Percentiles rank a stretch among this genome's conserved stretches.
phyloP scores from a whole-genome alignment of 2,329 filamentous ascomycete genomes.

The Colletotrichum lini region DNA sequence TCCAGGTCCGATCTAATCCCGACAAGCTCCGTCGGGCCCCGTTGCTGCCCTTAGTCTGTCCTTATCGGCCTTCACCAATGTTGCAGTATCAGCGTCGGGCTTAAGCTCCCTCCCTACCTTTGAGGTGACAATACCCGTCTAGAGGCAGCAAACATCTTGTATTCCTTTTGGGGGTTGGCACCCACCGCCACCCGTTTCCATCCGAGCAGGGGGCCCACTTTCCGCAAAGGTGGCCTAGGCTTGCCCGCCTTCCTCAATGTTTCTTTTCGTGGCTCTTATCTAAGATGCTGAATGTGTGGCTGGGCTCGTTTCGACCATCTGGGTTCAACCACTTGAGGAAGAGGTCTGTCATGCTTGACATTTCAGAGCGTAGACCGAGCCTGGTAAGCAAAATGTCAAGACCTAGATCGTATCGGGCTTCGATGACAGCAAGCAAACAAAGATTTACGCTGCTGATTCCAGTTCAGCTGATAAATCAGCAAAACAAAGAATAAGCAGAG shows the following conservation, averaged over 20 bases:
- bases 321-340: neutral
- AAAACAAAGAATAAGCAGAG: neutral
- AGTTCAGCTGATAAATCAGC: neutral
- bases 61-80: slow-evolving; percentile 3
- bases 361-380: neutral
- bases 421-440: neutral
- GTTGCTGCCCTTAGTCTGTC: neutral
- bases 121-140: neutral
- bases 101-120: neutral
- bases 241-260: neutral
- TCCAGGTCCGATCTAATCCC: slow-evolving; percentile 28
- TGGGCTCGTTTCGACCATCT: neutral
- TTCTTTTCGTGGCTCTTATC: neutral
- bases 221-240: neutral
- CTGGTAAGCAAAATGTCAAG: no score
- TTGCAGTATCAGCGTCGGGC: slow-evolving; percentile 9
- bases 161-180: neutral
- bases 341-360: neutral
- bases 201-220: slow-evolving; percentile 19
- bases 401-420: neutral
- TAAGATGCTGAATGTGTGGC: slow-evolving; percentile 4
- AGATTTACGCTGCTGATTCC: neutral
- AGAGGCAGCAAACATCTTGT: neutral
- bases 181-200: slow-evolving; percentile 39
- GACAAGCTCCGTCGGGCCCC: slow-evolving; percentile 21